Conservation (phyloP, 352 stramenopile genomes). For the Thalassiosira mediterranea region DNA sequence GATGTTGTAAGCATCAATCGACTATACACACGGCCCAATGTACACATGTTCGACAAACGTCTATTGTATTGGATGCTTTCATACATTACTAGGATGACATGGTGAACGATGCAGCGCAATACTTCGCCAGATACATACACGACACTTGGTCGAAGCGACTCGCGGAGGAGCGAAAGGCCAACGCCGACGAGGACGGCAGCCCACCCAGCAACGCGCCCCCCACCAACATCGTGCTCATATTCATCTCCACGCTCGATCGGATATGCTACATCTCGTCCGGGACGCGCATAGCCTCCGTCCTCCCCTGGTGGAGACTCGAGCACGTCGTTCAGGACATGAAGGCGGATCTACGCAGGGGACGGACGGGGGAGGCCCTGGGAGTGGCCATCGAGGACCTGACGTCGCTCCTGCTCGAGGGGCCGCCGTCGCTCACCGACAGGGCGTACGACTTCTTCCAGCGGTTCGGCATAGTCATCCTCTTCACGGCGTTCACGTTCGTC, state of each 20-base stretch:
- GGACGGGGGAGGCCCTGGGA: slow-evolving; percentile 67
- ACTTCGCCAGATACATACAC: slow-evolving; percentile 78
- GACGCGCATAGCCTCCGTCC: slow-evolving; percentile 54
- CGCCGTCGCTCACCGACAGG: slow-evolving; percentile 65
- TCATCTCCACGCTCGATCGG: slow-evolving; percentile 76
- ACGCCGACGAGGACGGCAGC: too few relatives aligned
- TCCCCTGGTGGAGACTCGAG: slow-evolving; percentile 82
- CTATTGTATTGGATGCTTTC: too few relatives aligned
- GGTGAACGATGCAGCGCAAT: slow-evolving; percentile 82
- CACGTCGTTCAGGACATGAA: slow-evolving; percentile 81
- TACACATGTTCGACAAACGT: too few relatives aligned
- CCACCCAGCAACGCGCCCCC: too few relatives aligned
- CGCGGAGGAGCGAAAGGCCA: neutral
- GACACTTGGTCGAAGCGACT: slow-evolving; percentile 61
- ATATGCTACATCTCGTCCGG: slow-evolving; percentile 83
- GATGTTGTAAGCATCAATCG: slow-evolving; percentile 38
- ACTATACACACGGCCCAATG: too few relatives aligned
- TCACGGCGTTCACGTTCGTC: slow-evolving; percentile 79
- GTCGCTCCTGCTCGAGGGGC: slow-evolving; percentile 62
- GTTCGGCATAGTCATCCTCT: slow-evolving; percentile 81
- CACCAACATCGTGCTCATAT: slow-evolving; percentile 62
- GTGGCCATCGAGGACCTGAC: slow-evolving; percentile 67
- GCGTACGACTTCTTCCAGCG: slow-evolving; percentile 73
- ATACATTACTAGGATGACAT: too few relatives aligned
- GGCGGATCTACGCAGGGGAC: slow-evolving; percentile 60